Conservation (phyloP, 768 basidiomycete genomes). For the Collybia sordida region DNA sequence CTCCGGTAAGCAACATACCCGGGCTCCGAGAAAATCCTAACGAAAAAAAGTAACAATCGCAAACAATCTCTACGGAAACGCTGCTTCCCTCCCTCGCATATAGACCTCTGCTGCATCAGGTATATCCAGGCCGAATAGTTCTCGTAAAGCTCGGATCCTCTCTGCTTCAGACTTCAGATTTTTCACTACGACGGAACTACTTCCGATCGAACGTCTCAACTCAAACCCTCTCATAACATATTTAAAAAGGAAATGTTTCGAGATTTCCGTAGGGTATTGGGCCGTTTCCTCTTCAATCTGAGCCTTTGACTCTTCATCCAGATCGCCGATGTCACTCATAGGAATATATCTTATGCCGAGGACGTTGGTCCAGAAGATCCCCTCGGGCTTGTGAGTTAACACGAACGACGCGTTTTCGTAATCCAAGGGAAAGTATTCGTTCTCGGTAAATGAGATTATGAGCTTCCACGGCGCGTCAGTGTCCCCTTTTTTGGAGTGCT, state of each 20-base stretch:
- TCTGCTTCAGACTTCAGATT: constrained; percentile 26
- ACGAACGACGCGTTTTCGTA: constrained; percentile 20
- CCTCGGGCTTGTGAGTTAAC: constrained; percentile 16
- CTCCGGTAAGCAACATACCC: background rate
- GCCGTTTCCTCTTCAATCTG: background rate
- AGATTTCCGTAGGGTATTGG: background rate
- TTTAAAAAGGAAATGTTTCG: background rate
- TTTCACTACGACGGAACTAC: constrained; percentile 16
- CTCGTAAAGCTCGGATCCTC: constrained; percentile 24
- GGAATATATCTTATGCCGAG: constrained; percentile 20
- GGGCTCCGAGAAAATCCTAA: background rate
- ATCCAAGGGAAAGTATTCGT: constrained; percentile 25
- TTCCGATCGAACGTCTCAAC: constrained; percentile 23
- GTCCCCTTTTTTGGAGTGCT: constrained; percentile 9
- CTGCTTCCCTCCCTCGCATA: constrained; percentile 22
- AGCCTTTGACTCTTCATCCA: constrained; percentile 2
- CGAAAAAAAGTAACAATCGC: too few species aligned
- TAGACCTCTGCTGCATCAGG: constrained; percentile 16
- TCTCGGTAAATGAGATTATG: constrained; percentile 26
- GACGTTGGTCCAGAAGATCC: constrained; percentile 23
- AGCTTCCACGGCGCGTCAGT: constrained; percentile 18
- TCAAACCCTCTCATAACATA: constrained; percentile 23
- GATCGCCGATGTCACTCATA: constrained; percentile 19
- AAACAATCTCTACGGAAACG: constrained; percentile 7
- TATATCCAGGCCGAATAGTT: constrained; percentile 25